These are phyloP conservation scores for Thymus mandschuricus DNA, from an alignment of 257 asterid genomes.

Conservation along the genomic window DNA sequence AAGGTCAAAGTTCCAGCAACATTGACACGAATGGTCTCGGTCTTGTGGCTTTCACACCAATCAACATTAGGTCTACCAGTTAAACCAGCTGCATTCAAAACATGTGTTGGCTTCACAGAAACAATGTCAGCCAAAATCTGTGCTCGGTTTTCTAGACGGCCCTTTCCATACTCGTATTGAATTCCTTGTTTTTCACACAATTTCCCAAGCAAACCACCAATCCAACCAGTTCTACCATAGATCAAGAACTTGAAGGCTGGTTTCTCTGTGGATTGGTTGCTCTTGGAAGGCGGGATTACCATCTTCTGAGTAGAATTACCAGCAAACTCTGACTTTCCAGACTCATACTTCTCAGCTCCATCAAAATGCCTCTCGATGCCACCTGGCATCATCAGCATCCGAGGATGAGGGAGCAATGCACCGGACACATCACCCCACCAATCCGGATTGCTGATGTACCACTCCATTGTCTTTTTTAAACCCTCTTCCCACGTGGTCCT, in stretches of 20 bases:
- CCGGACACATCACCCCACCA: constrained; percentile 99
- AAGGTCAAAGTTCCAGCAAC: constrained; percentile 90
- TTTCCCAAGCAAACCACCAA: constrained; percentile 94
- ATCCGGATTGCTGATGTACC: constrained; percentile 81
- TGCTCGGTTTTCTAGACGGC: constrained; percentile 78
- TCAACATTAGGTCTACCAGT: constrained; percentile 99
- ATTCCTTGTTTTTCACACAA: constrained; percentile 91
- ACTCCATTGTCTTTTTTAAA: constrained; percentile 79
- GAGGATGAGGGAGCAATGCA: constrained; percentile 96
- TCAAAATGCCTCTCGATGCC: constrained; percentile 70
- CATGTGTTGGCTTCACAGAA: constrained; percentile 83
- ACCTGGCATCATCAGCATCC: constrained; percentile 96
- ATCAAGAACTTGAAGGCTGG: constrained; percentile 81
- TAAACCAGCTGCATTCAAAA: constrained; percentile 95
- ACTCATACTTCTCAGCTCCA: constrained; percentile 67
- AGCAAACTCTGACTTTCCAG: constrained; percentile 52
- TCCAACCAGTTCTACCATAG: constrained; percentile 94
- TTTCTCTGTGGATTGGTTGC: constrained; percentile 44
- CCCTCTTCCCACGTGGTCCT: constrained; percentile 94
- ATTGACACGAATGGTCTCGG: constrained; percentile 86
- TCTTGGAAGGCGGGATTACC: constrained; percentile 59
- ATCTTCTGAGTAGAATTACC: constrained; percentile 51
- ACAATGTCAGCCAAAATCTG: constrained; percentile 66
- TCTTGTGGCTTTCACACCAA: constrained; percentile 93
- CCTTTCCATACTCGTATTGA: constrained; percentile 80